Conservation (phyloP, 2,329 filamentous ascomycete genomes). For the Lachnellula hyalina region DNA sequence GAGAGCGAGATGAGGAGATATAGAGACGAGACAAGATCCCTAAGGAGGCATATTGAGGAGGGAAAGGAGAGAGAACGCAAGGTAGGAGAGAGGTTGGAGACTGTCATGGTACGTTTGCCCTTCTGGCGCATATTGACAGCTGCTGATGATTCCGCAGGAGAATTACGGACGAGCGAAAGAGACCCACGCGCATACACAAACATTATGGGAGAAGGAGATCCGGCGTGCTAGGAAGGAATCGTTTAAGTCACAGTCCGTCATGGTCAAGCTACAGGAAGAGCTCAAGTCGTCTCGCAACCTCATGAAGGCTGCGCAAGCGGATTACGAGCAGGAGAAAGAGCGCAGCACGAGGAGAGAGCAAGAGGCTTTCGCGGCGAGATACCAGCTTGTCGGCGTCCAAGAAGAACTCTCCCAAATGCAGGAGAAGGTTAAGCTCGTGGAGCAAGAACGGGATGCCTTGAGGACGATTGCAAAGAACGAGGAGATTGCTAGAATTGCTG, state of each 20-base stretch:
- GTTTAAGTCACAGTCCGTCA: slow-evolving; percentile 65
- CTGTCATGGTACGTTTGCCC: slow-evolving; percentile 56
- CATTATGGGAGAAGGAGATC: slow-evolving; percentile 70
- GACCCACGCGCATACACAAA: slow-evolving; percentile 59
- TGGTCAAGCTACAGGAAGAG: slow-evolving; percentile 70
- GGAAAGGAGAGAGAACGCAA: slow-evolving; percentile 60
- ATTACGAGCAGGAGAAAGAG: slow-evolving; percentile 58
- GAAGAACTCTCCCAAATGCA: slow-evolving; percentile 62
- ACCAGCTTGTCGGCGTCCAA: slow-evolving; percentile 58
- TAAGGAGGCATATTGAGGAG: slow-evolving; percentile 58
- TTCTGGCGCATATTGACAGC: slow-evolving; percentile 17
- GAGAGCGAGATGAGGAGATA: slow-evolving; percentile 62
- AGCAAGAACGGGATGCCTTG: slow-evolving; percentile 70
- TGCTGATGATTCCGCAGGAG: slow-evolving; percentile 44
- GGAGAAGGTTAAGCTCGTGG: slow-evolving; percentile 58
- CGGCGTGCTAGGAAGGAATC: slow-evolving; percentile 64
- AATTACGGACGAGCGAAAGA: slow-evolving; percentile 67
- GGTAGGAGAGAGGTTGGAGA: slow-evolving; percentile 62
- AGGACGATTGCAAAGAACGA: slow-evolving; percentile 69
- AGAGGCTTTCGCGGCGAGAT: slow-evolving; percentile 63
- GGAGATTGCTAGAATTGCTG: slow-evolving; percentile 66
- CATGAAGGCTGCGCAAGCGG: slow-evolving; percentile 51
- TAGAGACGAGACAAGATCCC: slow-evolving; percentile 52
- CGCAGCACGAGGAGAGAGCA: slow-evolving; percentile 58
- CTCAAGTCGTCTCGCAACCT: slow-evolving; percentile 54